Percentiles rank a stretch among this genome's conserved stretches.
phyloP scores from a whole-genome alignment of 139 green algal genomes.

The Volvox reticuliferus region DNA sequence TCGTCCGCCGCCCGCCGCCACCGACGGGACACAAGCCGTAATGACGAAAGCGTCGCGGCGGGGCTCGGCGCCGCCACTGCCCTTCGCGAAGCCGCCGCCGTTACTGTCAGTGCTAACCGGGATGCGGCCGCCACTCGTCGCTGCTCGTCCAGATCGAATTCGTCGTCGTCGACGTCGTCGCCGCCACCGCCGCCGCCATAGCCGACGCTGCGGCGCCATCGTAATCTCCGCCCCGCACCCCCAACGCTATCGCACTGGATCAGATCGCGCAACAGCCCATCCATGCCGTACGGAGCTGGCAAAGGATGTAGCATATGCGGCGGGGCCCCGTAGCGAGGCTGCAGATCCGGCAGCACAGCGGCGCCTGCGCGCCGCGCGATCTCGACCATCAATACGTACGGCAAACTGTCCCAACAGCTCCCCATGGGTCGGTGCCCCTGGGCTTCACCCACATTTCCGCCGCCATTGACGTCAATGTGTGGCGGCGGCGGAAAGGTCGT shows the following conservation, averaged over 20 bases:
- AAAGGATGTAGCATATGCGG: slow-evolving; percentile 30
- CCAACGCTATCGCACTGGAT: background rate
- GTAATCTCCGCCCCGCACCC: background rate
- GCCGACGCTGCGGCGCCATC: background rate
- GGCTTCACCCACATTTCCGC: background rate
- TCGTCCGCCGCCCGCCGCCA: slow-evolving; percentile 37
- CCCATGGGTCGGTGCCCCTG: background rate
- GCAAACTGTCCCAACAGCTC: background rate
- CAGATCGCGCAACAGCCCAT: background rate
- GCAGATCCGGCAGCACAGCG: background rate
- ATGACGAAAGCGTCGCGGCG: background rate
- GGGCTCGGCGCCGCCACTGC: slow-evolving; percentile 26
- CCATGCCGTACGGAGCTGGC: slow-evolving; percentile 18
- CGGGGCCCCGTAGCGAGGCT: background rate
- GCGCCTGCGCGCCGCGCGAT: background rate
- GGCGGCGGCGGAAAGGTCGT: background rate
- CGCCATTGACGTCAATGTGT: background rate
- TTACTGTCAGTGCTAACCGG: background rate
- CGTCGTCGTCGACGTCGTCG: background rate
- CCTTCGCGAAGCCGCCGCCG: background rate
- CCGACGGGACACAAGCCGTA: slow-evolving; percentile 31
- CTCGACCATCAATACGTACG: background rate
- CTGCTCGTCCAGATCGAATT: background rate
- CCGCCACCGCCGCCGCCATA: background rate
- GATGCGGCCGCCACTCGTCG: background rate